Evolutionary conservation across 495 filamentous ascomycete species (phyloP).

Genomic region (Neurospora sp.): DNA sequence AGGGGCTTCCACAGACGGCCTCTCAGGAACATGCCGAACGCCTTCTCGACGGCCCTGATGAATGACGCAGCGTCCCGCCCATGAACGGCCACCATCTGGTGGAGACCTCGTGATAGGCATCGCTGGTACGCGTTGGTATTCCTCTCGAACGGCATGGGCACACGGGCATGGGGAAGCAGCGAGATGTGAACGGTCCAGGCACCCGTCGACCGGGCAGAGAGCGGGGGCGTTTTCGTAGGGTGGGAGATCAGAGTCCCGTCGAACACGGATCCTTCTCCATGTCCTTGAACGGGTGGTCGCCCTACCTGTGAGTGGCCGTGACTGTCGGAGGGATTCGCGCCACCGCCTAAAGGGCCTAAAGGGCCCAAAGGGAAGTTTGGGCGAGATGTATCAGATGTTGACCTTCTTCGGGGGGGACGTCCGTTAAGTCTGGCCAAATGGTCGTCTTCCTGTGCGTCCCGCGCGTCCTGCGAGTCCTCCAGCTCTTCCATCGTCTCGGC

Average conservation of each 20-base stretch:
- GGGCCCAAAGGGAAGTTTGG: slow-evolving; percentile 16
- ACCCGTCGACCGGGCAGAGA: slow-evolving; percentile 16
- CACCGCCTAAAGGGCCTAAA: slow-evolving; percentile 24
- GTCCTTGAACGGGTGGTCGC: slow-evolving; percentile 8
- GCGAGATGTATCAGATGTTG: slow-evolving; percentile 24
- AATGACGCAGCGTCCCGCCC: slow-evolving; percentile 40
- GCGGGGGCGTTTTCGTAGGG: slow-evolving; percentile 5
- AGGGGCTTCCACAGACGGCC: slow-evolving; percentile 44
- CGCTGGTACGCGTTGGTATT: slow-evolving; percentile 48
- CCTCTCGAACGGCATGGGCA: slow-evolving; percentile 49
- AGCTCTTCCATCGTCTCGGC: slow-evolving; percentile 27
- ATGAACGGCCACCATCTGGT: slow-evolving; percentile 40
- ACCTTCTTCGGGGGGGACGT: slow-evolving; percentile 18
- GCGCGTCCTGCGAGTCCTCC: background rate
- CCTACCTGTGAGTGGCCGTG: slow-evolving; percentile 13
- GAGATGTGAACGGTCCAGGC: slow-evolving; percentile 49
- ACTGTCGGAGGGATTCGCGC: slow-evolving; percentile 13
- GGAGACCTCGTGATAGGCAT: slow-evolving; percentile 45
- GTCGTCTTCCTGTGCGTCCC: slow-evolving; percentile 11
- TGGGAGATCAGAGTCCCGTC: slow-evolving; percentile 9
- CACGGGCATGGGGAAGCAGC: slow-evolving; percentile 38
- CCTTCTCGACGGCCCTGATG: slow-evolving; percentile 32
- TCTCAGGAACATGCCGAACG: slow-evolving; percentile 38
- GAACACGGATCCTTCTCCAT: slow-evolving; percentile 8
- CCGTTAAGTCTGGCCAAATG: slow-evolving; percentile 4